Evolutionary conservation across 1,284 basidiomycete genomes (phyloP).

Genomic region (Neolentinus lepideus): DNA sequence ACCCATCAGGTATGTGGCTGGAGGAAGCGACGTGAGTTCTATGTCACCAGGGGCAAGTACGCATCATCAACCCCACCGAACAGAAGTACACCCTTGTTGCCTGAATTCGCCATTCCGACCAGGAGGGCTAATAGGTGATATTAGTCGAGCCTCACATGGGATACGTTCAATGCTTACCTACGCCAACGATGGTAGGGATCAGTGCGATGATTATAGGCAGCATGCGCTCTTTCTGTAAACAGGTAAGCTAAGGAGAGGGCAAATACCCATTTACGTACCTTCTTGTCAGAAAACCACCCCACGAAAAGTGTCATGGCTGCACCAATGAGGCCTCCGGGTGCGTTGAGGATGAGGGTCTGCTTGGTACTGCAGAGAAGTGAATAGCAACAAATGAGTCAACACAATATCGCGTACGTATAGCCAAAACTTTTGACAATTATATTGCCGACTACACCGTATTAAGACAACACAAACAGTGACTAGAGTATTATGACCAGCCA

Average conservation of each 20-base stretch:
- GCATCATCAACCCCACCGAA: no score
- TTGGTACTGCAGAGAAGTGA: slow-evolving; percentile 33
- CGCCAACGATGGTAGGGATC: slow-evolving; percentile 54
- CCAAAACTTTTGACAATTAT: slow-evolving; percentile 57
- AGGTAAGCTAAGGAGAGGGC: background rate
- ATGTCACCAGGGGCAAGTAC: no score
- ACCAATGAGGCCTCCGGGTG: slow-evolving; percentile 49
- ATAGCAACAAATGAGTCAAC: background rate
- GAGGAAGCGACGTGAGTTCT: background rate
- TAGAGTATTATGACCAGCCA: slow-evolving; percentile 2
- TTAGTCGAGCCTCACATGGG: background rate
- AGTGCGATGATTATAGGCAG: slow-evolving; percentile 54
- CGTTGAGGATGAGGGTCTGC: slow-evolving; percentile 55
- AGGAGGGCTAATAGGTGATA: slow-evolving; percentile 35
- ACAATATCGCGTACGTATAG: slow-evolving; percentile 41
- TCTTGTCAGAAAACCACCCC: slow-evolving; percentile 60
- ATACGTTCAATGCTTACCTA: slow-evolving; percentile 24
- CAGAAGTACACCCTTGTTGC: slow-evolving; percentile 45
- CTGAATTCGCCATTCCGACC: slow-evolving; percentile 44
- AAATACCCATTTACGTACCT: slow-evolving; percentile 24
- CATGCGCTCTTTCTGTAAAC: slow-evolving; percentile 52
- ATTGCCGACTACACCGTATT: slow-evolving; percentile 38
- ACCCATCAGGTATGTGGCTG: slow-evolving; percentile 48
- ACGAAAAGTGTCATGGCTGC: slow-evolving; percentile 41
- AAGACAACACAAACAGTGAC: background rate